A percentile compares a stretch with the other conserved stretches of the same genome.
These are phyloP conservation scores for Euphorbia schlechtendalii DNA, from an alignment of 441 rosid genomes.

Conservation along the genomic window DNA sequence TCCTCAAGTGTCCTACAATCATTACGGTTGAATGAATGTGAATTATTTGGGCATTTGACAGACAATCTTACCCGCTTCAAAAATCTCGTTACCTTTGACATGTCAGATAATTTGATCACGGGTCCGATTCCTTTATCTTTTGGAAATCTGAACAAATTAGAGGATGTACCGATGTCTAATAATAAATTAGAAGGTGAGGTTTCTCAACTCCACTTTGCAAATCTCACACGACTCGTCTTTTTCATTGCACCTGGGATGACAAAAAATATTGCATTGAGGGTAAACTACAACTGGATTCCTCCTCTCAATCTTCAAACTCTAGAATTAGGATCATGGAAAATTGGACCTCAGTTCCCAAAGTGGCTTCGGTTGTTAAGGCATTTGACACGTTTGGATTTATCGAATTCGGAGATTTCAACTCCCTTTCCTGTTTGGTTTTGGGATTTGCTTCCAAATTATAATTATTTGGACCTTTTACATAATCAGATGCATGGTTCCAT, in stretches of 20 bases:
- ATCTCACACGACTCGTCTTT: background rate
- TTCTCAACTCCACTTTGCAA: background rate
- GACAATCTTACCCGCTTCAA: background rate
- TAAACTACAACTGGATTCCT: background rate
- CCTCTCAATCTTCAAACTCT: background rate
- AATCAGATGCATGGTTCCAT: background rate
- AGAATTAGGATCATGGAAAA: background rate
- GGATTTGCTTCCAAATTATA: background rate
- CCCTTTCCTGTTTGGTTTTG: background rate
- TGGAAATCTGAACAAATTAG: background rate
- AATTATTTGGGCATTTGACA: constrained; percentile 3
- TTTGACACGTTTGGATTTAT: background rate
- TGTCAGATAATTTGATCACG: background rate
- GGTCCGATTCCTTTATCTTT: background rate
- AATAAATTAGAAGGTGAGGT: background rate
- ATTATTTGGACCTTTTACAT: background rate
- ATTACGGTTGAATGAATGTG: background rate
- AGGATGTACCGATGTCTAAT: background rate
- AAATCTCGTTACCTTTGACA: background rate
- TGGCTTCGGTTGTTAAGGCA: background rate
- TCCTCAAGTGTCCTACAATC: background rate
- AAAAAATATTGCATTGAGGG: background rate
- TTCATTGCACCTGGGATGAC: background rate
- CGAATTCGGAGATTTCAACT: background rate
- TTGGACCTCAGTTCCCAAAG: background rate